These are phyloP conservation scores for Stemphylium beticola DNA, from an alignment of 2,329 filamentous ascomycete species.

Conservation along the genomic window DNA sequence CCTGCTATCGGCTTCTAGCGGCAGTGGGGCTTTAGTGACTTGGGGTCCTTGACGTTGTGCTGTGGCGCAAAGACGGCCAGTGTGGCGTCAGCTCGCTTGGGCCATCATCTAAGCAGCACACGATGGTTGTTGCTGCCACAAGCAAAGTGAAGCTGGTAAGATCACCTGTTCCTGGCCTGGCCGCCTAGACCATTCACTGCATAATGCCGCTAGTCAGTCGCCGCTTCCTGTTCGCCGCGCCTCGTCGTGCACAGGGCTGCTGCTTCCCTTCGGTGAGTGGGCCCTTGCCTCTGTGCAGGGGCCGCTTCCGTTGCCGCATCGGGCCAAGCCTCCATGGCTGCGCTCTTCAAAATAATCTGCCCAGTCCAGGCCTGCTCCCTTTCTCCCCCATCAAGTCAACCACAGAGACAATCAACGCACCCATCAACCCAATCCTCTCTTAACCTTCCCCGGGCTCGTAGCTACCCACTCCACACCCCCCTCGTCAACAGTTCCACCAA, in stretches of 20 bases:
- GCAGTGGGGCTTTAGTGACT: constrained; percentile 17
- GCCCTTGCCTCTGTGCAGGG: constrained; percentile 25
- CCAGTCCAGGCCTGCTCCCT: constrained; percentile 28
- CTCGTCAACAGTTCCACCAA: constrained; percentile 59
- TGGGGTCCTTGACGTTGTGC: neutral
- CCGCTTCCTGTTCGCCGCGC: constrained; percentile 12
- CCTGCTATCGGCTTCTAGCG: constrained; percentile 27
- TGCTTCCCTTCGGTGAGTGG: constrained; percentile 26
- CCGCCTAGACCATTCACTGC: neutral
- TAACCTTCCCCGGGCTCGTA: constrained; percentile 52
- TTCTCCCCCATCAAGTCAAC: constrained; percentile 43
- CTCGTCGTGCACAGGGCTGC: constrained; percentile 13
- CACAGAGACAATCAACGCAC: constrained; percentile 34
- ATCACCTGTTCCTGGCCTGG: neutral
- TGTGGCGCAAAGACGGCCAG: constrained; percentile 5
- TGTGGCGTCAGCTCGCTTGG: constrained; percentile 6
- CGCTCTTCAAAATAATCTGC: constrained; percentile 23
- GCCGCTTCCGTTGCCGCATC: constrained; percentile 36
- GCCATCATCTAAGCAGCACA: neutral
- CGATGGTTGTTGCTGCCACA: neutral
- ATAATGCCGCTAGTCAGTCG: neutral
- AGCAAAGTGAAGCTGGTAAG: too few species aligned
- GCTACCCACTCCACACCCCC: constrained; percentile 59
- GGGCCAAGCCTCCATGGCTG: constrained; percentile 31
- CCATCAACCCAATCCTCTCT: constrained; percentile 41